phyloP scores from a whole-genome alignment of 306 rosid species.

The Fagus sylvatica region DNA sequence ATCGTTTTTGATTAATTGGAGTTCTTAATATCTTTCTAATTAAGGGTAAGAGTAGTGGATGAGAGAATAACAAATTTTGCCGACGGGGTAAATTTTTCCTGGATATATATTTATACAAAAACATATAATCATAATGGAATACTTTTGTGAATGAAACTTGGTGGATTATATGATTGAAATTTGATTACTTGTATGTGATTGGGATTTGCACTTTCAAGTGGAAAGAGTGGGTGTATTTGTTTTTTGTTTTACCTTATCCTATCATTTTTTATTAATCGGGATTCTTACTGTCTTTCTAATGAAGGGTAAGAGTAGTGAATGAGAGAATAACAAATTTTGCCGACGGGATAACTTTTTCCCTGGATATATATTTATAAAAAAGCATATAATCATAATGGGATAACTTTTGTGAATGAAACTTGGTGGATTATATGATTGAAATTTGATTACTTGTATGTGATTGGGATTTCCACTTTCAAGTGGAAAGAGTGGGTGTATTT shows the following conservation, averaged over 20 bases:
- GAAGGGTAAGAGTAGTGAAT: conserved; percentile 31
- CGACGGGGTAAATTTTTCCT: not conserved
- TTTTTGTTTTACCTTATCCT: conserved; percentile 22
- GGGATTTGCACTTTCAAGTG: not conserved
- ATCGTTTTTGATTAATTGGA: conserved; percentile 3
- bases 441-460: not conserved
- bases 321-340: not conserved
- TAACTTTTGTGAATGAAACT: conserved; percentile 6
- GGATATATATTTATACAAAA: not conserved
- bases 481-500: not conserved
- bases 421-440: conserved; percentile 1
- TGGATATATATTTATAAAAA: no score
- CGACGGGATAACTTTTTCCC: not conserved
- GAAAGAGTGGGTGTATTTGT: not conserved
- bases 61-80: not conserved
- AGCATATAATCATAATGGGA: conserved; percentile 8
- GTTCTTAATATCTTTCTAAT: conserved; percentile 39
- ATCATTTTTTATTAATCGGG: conserved; percentile 7
- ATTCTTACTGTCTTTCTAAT: conserved; percentile 38
- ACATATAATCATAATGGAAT: conserved; percentile 2
- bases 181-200: not conserved
- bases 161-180: not conserved
- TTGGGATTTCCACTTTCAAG: not conserved
- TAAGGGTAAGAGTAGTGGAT: conserved; percentile 32
- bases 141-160: conserved; percentile 10